Conservation (phyloP, 2,329 filamentous ascomycete species). For the Ophiosphaerella korrae region DNA sequence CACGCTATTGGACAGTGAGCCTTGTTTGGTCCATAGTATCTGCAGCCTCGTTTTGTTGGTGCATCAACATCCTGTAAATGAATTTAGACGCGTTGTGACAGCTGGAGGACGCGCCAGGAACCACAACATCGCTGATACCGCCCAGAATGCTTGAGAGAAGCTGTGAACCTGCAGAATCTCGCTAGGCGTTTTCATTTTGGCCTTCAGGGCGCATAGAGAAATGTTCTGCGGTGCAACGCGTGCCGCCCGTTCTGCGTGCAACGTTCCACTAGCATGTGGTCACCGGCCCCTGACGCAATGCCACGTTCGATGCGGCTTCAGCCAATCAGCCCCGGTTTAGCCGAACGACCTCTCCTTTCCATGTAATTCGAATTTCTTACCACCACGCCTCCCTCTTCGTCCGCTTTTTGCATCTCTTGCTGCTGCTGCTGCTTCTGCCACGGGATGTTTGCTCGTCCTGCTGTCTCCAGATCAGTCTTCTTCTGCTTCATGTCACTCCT, state of each 20-base stretch:
- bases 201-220: neutral
- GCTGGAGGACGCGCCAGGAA: neutral
- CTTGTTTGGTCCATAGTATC: constrained; percentile 1
- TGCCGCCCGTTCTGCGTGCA: neutral
- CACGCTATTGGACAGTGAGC: constrained; percentile 9
- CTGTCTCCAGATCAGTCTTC: constrained; percentile 32
- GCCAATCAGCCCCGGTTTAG: constrained; percentile 23
- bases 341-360: constrained; percentile 2
- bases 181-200: neutral
- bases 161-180: neutral
- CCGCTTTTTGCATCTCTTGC: constrained; percentile 26
- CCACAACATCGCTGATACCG: neutral
- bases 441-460: constrained; percentile 42
- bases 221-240: constrained; percentile 11
- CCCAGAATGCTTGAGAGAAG: neutral
- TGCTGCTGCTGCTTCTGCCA: constrained; percentile 32
- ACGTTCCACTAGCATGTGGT: constrained; percentile 1
- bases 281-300: constrained; percentile 5
- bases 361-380: constrained; percentile 3
- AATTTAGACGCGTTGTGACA: constrained; percentile 16
- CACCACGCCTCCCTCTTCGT: constrained; percentile 17
- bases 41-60: constrained; percentile 4
- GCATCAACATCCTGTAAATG: constrained; percentile 13
- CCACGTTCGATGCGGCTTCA: constrained; percentile 7
- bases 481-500: constrained; percentile 46